A percentile compares a stretch with the other conserved stretches of the same genome.
These are phyloP conservation scores for Vairimorpha ceranae DNA, from an alignment of 371 early-diverging fungal species.

Conservation along the genomic window DNA sequence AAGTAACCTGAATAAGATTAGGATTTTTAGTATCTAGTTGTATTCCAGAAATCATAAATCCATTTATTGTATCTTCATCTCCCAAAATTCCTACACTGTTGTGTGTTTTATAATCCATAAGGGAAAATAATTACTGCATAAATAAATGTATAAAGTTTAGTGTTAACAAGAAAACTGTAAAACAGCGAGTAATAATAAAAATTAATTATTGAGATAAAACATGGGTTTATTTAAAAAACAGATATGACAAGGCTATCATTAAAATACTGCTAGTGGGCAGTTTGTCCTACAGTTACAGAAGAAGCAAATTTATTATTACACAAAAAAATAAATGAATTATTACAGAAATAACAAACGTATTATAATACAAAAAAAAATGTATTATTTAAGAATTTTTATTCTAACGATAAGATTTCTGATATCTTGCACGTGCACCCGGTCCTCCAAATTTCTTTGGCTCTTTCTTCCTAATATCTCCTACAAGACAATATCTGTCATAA, in stretches of 20 bases:
- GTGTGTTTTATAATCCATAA: neutral
- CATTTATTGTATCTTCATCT: constrained; percentile 60
- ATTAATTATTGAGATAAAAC: neutral
- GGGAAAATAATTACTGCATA: no score
- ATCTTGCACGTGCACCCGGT: constrained; percentile 96
- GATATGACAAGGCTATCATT: no score
- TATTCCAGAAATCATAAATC: constrained; percentile 60
- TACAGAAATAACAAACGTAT: neutral
- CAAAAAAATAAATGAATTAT: no score
- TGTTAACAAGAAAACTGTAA: neutral
- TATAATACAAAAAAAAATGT: neutral
- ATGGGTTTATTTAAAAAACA: no score
- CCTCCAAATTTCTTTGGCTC: constrained; percentile 99
- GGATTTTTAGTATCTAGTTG: constrained; percentile 29
- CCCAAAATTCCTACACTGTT: constrained; percentile 57
- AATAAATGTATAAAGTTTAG: no score
- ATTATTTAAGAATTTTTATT: constrained; percentile 27
- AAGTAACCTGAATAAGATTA: constrained; percentile 35
- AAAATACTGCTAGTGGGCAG: no score
- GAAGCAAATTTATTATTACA: no score
- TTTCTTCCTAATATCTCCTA: constrained; percentile 97
- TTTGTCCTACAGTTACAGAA: no score
- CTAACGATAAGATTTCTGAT: constrained; percentile 64
- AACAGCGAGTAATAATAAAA: neutral
- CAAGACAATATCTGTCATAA: constrained; percentile 94